Percentiles rank a stretch among this genome's conserved stretches.
These are phyloP conservation scores for Ceratobasidium sp. DNA, from an alignment of 1,284 basidiomycete genomes.

Conservation along the genomic window DNA sequence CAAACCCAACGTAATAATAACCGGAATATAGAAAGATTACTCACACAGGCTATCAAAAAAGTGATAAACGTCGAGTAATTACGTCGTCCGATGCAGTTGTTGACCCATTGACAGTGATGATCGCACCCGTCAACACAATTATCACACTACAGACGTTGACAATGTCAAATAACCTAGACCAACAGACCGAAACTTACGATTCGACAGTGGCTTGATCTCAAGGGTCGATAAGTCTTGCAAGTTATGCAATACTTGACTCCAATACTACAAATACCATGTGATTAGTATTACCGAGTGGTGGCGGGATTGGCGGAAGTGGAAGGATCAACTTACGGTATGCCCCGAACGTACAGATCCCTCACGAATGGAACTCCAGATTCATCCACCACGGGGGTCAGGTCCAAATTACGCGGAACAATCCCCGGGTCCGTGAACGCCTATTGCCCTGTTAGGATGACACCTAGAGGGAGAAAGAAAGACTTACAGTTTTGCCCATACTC, in stretches of 20 bases:
- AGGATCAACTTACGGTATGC: slow-evolving; percentile 68
- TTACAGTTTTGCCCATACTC: slow-evolving; percentile 75
- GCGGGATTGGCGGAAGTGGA: background rate
- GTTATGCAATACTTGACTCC: slow-evolving; percentile 90
- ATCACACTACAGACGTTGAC: slow-evolving; percentile 81
- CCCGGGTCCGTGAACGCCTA: slow-evolving; percentile 85
- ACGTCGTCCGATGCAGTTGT: slow-evolving; percentile 88
- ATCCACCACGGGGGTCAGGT: slow-evolving; percentile 69
- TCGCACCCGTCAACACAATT: slow-evolving; percentile 91
- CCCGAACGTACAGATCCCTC: slow-evolving; percentile 77
- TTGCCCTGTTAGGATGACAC: slow-evolving; percentile 26
- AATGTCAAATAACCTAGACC: slow-evolving; percentile 23
- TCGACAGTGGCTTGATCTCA: slow-evolving; percentile 89
- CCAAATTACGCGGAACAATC: slow-evolving; percentile 82
- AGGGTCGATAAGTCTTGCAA: slow-evolving; percentile 86
- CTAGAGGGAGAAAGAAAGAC: slow-evolving; percentile 47
- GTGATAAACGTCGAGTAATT: slow-evolving; percentile 91
- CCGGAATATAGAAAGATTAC: slow-evolving; percentile 49
- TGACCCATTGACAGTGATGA: slow-evolving; percentile 94
- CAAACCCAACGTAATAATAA: background rate
- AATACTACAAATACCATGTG: slow-evolving; percentile 60
- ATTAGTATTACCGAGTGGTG: too few relatives aligned
- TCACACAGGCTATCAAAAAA: slow-evolving; percentile 72
- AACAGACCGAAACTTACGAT: slow-evolving; percentile 61
- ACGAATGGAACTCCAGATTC: slow-evolving; percentile 70